phyloP scores from a whole-genome alignment of 2,329 filamentous ascomycete genomes.

The Cladorrhinum sp. region DNA sequence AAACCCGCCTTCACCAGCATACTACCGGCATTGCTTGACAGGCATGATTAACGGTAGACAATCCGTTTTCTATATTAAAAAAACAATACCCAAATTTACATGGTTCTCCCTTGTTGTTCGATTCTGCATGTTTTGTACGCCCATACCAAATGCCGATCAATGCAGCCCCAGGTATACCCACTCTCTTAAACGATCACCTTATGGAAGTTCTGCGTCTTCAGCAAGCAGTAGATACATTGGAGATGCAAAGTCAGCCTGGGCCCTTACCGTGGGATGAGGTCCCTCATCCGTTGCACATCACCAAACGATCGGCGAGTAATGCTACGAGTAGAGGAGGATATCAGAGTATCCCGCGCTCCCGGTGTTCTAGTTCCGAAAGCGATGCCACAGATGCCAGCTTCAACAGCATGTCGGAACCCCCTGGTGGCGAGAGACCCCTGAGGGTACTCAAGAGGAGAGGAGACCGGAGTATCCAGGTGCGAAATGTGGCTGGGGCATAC shows the following conservation, averaged over 20 bases:
- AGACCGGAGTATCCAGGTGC: conserved; percentile 8
- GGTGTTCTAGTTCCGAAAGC: conserved; percentile 22
- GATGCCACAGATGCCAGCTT: conserved; percentile 28
- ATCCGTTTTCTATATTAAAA: not conserved
- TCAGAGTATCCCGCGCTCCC: not conserved
- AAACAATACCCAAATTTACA: not conserved
- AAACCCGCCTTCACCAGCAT: not conserved
- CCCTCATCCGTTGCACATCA: conserved; percentile 48
- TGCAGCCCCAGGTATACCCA: not conserved
- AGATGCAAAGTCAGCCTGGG: not conserved
- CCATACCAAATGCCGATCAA: not conserved
- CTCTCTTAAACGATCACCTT: not conserved
- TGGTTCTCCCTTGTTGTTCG: conserved; percentile 5
- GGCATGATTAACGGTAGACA: conserved; percentile 20
- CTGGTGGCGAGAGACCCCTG: conserved; percentile 29
- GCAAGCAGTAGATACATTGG: not conserved
- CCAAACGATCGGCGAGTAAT: conserved; percentile 38
- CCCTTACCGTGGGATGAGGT: conserved; percentile 16
- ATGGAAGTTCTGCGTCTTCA: not conserved
- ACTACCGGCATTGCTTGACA: conserved; percentile 14
- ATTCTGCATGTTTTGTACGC: not conserved
- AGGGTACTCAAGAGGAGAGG: conserved; percentile 37
- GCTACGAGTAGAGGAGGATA: not conserved
- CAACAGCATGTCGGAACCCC: conserved; percentile 27
- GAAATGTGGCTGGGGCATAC: not conserved